Evolutionary conservation across 1,284 basidiomycete genomes (phyloP).

Genomic region (Mycena sp.): DNA sequence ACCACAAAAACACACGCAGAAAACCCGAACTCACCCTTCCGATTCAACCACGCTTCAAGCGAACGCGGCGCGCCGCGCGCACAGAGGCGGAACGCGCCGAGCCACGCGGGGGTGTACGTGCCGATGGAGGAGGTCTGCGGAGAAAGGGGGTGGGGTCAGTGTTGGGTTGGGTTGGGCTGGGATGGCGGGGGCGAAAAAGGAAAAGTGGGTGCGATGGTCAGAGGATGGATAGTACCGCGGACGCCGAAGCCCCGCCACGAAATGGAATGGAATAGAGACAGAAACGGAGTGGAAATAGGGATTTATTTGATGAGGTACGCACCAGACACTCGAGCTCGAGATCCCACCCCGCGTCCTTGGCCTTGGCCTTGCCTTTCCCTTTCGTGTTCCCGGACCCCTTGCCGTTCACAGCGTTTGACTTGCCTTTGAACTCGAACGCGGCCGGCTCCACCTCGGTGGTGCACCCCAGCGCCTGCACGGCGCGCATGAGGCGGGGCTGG

Average conservation of each 20-base stretch:
- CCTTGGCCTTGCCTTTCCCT: conserved; percentile 37
- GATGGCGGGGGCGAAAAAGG: background rate
- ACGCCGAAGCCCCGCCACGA: no score
- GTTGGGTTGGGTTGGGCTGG: background rate
- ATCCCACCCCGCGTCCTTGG: conserved; percentile 43
- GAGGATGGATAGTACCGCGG: no score
- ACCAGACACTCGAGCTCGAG: conserved; percentile 80
- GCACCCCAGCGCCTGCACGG: conserved; percentile 21
- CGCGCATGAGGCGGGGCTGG: conserved; percentile 25
- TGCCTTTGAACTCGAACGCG: background rate
- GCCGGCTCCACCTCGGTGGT: background rate
- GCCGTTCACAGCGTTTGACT: background rate
- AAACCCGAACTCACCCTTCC: conserved; percentile 10
- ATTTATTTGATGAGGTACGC: no score
- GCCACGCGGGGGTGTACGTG: conserved; percentile 23
- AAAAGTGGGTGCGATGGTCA: no score
- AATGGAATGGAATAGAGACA: background rate
- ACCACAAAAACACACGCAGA: background rate
- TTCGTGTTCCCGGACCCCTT: background rate
- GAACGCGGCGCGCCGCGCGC: conserved; percentile 7
- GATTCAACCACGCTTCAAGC: conserved; percentile 20
- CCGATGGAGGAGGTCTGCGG: conserved; percentile 23
- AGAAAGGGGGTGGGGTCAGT: background rate
- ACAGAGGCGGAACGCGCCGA: conserved; percentile 23
- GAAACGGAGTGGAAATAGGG: background rate